phyloP scores from a whole-genome alignment of 352 stramenopile species.

The Globisporangium barbulae region DNA sequence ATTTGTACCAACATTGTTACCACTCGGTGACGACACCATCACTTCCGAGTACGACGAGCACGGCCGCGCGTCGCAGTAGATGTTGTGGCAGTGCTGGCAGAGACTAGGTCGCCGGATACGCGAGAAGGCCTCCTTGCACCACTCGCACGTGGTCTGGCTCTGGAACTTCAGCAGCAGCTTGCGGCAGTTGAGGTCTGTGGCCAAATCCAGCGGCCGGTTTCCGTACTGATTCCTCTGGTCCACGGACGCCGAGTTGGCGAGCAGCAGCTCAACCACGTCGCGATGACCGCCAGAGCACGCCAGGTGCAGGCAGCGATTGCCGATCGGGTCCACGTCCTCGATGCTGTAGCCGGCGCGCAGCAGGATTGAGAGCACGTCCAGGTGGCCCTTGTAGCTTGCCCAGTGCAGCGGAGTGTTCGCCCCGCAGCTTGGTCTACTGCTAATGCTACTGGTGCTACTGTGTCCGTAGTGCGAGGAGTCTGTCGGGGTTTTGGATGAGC shows the following conservation, averaged over 20 bases:
- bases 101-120: slow-evolving; percentile 61
- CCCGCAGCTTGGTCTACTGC: slow-evolving; percentile 23
- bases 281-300: slow-evolving; percentile 65
- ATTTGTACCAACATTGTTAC: slow-evolving; percentile 1
- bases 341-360: slow-evolving; percentile 63
- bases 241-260: slow-evolving; percentile 58
- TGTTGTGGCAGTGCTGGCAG: slow-evolving; percentile 77
- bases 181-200: slow-evolving; percentile 54
- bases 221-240: slow-evolving; percentile 71
- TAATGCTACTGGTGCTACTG: slow-evolving; percentile 5
- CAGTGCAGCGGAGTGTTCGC: slow-evolving; percentile 81
- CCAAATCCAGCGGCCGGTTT: slow-evolving; percentile 68
- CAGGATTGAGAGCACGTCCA: slow-evolving; percentile 60
- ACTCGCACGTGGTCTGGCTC: slow-evolving; percentile 56
- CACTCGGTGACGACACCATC: slow-evolving; percentile 5
- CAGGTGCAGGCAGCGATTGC: slow-evolving; percentile 74
- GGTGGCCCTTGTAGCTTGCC: slow-evolving; percentile 82
- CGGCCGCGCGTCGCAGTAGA: slow-evolving; percentile 77
- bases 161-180: slow-evolving; percentile 66
- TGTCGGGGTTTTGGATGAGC: background rate
- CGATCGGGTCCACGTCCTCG: slow-evolving; percentile 62
- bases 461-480: background rate
- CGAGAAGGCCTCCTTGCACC: slow-evolving; percentile 76
- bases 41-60: slow-evolving; percentile 55
- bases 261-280: slow-evolving; percentile 65